Evolutionary conservation across 805 yeast genomes (phyloP), one percentile per base, ranked within the genome.

Genomic region (Novakomyces olei): DNA sequence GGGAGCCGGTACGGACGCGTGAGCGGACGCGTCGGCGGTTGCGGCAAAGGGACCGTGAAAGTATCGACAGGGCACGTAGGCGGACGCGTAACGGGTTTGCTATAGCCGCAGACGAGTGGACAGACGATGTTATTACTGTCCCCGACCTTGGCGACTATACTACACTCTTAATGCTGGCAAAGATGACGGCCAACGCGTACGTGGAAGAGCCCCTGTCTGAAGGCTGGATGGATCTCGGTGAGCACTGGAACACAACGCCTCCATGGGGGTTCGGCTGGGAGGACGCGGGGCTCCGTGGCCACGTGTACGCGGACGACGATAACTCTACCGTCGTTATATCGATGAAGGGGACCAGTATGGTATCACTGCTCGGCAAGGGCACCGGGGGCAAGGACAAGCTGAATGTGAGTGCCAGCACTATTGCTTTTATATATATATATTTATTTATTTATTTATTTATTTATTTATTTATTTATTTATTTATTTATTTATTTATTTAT

Each of bases 101-200:
- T n/a, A 8, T 8, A 8, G 24, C 3, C 6, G 23, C 5, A 8
- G 32, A 29, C 19, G 8, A 19, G 12, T 29, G 32, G 32, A 7
- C 12, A 3, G 10, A 35, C 26, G 39, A 36, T n/a, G 34, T 26
- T 9, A 32, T 40, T 19, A 12, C 57, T 1, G 63, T 75, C 1
- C 98, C 98, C 0, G 67, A 88, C 42, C 55, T 85, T 5, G 55
- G 69, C 1, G 93, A 83, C 50, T 65, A 64, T 34, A 69, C 68
- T 26, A 78, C 94, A 0, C 49, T 85, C 3, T 57, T 83, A 2
- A 55, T 76, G 1, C 53, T 85, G 27, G 96, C 95, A 0, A 51
- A 71, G 34, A 76, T 85, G 69, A 69, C 93, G 0, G 77, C 92
- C 1, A 76, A 88, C 49, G 95, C 96, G 2, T 88, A 85, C 47